These are phyloP conservation scores for Sarocladiaceae sp. DNA, from an alignment of 2,329 filamentous ascomycete species.

Conservation along the genomic window DNA sequence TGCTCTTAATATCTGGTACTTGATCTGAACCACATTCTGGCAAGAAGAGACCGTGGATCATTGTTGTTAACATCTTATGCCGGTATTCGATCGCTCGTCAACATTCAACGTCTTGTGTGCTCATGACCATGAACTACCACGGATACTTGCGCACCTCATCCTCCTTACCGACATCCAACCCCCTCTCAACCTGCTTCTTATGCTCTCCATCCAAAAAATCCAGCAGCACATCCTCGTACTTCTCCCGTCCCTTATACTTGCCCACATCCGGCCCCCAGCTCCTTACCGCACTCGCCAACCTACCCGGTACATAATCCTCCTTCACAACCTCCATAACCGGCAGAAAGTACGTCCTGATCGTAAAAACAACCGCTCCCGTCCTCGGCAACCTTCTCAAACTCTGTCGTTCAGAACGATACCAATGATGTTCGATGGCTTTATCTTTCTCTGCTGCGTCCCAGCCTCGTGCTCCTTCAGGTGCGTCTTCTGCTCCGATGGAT, in stretches of 20 bases:
- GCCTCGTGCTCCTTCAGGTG: constrained; percentile 42
- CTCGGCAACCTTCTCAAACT: constrained; percentile 58
- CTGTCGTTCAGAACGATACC: constrained; percentile 74
- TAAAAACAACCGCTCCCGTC: constrained; percentile 62
- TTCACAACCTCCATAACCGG: constrained; percentile 64
- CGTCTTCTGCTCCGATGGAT: constrained; percentile 72
- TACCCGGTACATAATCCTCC: constrained; percentile 75
- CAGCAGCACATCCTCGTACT: constrained; percentile 68
- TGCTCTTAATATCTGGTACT: too few species aligned
- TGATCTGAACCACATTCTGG: too few species aligned
- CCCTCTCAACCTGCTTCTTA: constrained; percentile 64
- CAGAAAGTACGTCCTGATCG: constrained; percentile 76
- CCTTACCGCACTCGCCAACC: constrained; percentile 71
- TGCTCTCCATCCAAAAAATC: constrained; percentile 74
- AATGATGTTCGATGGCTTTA: constrained; percentile 67
- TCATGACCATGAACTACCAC: constrained; percentile 32
- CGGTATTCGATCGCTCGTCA: too few species aligned
- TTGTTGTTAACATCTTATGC: too few species aligned
- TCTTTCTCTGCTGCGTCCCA: constrained; percentile 77
- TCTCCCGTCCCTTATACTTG: constrained; percentile 72
- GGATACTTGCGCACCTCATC: constrained; percentile 61
- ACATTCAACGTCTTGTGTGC: too few species aligned
- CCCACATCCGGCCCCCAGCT: constrained; percentile 79
- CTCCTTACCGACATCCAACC: constrained; percentile 58
- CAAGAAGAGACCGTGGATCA: too few species aligned